Evolutionary conservation across 2,329 filamentous ascomycete species (phyloP).

Genomic region (Ascochyta rabiei): DNA sequence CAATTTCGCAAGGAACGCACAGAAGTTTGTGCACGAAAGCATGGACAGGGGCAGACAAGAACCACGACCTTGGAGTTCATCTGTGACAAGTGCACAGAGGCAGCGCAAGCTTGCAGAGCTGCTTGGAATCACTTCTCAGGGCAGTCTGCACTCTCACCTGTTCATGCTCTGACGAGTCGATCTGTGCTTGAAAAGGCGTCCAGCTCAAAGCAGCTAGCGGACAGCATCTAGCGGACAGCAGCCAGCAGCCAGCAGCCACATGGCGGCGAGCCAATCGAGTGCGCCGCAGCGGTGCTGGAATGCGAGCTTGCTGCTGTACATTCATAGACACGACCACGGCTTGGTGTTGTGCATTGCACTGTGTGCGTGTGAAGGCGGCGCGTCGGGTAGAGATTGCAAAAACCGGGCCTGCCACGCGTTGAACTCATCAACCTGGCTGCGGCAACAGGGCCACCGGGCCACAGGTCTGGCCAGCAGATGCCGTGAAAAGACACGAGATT

Average conservation of each 20-base stretch:
- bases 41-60: conserved; percentile 5
- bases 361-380: conserved; percentile 6
- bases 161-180: not conserved
- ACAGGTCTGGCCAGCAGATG: conserved; percentile 27
- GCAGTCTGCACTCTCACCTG: not conserved
- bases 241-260: conserved; percentile 13
- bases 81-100: conserved; percentile 4
- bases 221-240: too few species aligned
- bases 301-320: not conserved
- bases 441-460: too few species aligned
- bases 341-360: conserved; percentile 9
- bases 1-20: conserved; percentile 5
- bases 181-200: not conserved
- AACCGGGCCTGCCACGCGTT: conserved; percentile 24
- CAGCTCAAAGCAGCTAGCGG: conserved; percentile 14
- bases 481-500: conserved; percentile 22
- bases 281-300: conserved; percentile 5
- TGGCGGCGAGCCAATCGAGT: not conserved
- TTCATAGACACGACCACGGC: not conserved
- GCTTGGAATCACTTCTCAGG: not conserved
- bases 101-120: conserved; percentile 1
- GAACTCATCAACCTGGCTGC: conserved; percentile 16
- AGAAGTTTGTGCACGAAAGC: conserved; percentile 1
- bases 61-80: not conserved
- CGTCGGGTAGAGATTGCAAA: conserved; percentile 19